These are phyloP conservation scores for Keqinozyma sinolaborantium DNA, from an alignment of 1,139 yeast genomes.

Conservation along the genomic window DNA sequence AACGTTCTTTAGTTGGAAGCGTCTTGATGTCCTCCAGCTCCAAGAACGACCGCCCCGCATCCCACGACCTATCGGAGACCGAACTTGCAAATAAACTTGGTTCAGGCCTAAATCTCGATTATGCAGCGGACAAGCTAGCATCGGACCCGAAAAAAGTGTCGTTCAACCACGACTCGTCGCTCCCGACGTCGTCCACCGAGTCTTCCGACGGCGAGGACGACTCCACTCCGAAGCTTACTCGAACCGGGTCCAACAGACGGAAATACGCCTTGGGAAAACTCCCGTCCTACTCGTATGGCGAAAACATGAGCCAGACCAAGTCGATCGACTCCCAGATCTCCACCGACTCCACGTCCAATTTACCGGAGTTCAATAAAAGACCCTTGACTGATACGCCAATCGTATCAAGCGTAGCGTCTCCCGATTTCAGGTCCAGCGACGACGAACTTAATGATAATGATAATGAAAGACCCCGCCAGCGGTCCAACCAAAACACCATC, in stretches of 20 bases:
- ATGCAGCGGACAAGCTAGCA: constrained; percentile 2
- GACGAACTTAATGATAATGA: constrained; percentile 16
- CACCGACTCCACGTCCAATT: constrained; percentile 18
- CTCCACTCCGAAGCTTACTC: constrained; percentile 1
- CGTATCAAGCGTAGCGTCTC: constrained; percentile 53
- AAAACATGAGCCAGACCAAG: constrained; percentile 20
- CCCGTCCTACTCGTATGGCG: constrained; percentile 15
- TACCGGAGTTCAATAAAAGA: constrained; percentile 64
- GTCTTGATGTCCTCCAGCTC: too few relatives aligned
- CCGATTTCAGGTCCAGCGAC: constrained; percentile 34
- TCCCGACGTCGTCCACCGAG: constrained; percentile 11
- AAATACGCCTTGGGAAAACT: constrained; percentile 12
- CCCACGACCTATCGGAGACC: too few relatives aligned
- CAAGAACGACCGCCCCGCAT: too few relatives aligned
- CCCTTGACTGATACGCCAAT: constrained; percentile 74
- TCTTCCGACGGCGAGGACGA: constrained; percentile 11
- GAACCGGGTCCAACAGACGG: constrained; percentile 2
- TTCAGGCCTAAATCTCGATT: too few relatives aligned
- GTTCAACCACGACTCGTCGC: constrained; percentile 7
- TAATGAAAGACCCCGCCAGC: constrained; percentile 6
- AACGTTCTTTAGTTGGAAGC: too few relatives aligned
- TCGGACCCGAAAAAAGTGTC: constrained; percentile 8
- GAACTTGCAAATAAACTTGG: too few relatives aligned
- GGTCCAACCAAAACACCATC: constrained; percentile 3
- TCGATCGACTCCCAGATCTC: constrained; percentile 27